A percentile compares a stretch with the other conserved stretches of the same genome.
phyloP scores from a whole-genome alignment of 176 grass and related monocot species.

The Typha latifolia region DNA sequence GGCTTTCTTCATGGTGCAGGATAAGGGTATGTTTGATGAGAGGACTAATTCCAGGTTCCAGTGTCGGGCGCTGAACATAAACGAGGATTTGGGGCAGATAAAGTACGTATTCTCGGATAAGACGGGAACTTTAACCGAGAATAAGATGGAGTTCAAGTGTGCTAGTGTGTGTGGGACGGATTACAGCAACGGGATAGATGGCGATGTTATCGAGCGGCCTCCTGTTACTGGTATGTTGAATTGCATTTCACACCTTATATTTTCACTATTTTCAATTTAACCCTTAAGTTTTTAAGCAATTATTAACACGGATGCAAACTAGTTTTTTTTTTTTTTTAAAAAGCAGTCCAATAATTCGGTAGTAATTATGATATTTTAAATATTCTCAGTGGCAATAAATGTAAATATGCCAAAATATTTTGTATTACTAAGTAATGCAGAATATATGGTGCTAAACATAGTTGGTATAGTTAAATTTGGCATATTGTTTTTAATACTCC shows the following conservation, averaged over 20 bases:
- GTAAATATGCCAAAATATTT: no score
- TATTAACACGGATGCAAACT: no score
- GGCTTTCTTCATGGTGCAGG: slow-evolving; percentile 93
- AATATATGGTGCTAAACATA: no score
- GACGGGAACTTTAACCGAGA: slow-evolving; percentile 84
- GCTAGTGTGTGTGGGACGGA: slow-evolving; percentile 61
- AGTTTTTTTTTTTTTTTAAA: no score
- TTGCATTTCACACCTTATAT: no score
- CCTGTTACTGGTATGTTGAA: no score
- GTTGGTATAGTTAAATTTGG: not conserved
- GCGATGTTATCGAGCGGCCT: not conserved
- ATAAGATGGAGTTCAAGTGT: slow-evolving; percentile 86
- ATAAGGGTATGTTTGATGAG: slow-evolving; percentile 53
- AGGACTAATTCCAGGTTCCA: slow-evolving; percentile 55
- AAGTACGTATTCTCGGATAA: slow-evolving; percentile 99
- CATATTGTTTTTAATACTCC: not conserved
- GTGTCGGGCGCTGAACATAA: slow-evolving; percentile 94
- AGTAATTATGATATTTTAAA: no score
- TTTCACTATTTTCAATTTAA: no score
- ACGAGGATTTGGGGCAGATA: slow-evolving; percentile 97
- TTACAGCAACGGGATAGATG: slow-evolving; percentile 31
- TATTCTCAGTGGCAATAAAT: no score
- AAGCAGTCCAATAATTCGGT: no score
- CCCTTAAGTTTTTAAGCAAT: no score
- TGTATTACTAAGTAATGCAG: no score